Evolutionary conservation across 805 yeast species (phyloP), one percentile per base, ranked within the genome.

Genomic region (Ogataea allantospora): DNA sequence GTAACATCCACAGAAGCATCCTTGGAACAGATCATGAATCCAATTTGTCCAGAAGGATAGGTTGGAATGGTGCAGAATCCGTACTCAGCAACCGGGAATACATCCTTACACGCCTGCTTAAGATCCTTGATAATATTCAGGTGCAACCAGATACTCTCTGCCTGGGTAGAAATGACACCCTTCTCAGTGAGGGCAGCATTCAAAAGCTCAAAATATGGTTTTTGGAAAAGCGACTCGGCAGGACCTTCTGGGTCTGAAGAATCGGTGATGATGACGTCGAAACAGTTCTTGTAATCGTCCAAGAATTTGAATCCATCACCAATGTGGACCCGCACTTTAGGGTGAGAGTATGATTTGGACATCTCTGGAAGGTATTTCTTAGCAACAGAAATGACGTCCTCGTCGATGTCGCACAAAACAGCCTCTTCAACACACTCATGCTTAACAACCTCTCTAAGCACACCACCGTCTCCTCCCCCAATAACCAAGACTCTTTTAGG

Each of bases 401-500:
- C 97, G 58, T 91, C 99, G 53, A 91, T 91, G 66, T 91, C 99
- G 66, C 95, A 88, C 50, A 91, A 73, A 68, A 85, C 77, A 32
- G 95, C 96, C 66, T 83, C 83, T 64, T 88, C 96, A 38, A 91
- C 87, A 44, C 76, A 63, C 35, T 76, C 80, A 67, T 91, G 96
- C 68, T 91, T 91, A 58, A 88, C 86, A 58, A 89, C 75, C 67
- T 91, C 98, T 68, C 98, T 80, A 57, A 91, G 75, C 35, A 91
- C 98, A 66, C 98, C 98, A 54, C 99, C 99, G 64, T 91, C 99
- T 58, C 99, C 99, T 49, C 99, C 99, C 43, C 99, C 99, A 58
- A 91, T 85, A 47, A 91, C 98, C 40, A 91, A 72, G 16, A 95
- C 97, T 55, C 75, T 82, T 73, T 86, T 87, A 42, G 98, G 98